phyloP scores from a whole-genome alignment of 2,329 filamentous ascomycete genomes.

The Clonostachys rosea region DNA sequence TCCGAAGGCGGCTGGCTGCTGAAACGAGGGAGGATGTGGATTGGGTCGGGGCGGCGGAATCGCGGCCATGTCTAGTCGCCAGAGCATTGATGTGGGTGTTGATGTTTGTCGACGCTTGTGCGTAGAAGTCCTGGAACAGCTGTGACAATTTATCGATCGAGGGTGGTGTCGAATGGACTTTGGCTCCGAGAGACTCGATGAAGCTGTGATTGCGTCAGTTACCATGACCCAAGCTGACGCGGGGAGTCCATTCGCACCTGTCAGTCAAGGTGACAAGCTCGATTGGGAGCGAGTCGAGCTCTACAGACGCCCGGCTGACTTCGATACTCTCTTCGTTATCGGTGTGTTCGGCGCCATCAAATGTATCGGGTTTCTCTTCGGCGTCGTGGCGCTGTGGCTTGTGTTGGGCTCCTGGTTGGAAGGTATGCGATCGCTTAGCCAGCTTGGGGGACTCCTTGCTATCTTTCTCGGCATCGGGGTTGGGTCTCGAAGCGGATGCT shows the following conservation, averaged over 20 bases:
- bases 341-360: constrained; percentile 37
- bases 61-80: constrained; percentile 68
- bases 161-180: constrained; percentile 78
- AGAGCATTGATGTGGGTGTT: constrained; percentile 81
- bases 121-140: constrained; percentile 95
- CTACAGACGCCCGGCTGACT: constrained; percentile 51
- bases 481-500: constrained; percentile 19
- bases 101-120: constrained; percentile 74
- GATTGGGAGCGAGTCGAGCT: constrained; percentile 86
- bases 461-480: constrained; percentile 15
- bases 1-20: constrained; percentile 49
- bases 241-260: constrained; percentile 48
- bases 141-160: constrained; percentile 76
- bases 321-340: constrained; percentile 34
- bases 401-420: constrained; percentile 30
- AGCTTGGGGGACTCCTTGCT: constrained; percentile 19
- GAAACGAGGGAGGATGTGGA: constrained; percentile 51
- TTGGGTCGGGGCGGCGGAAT: constrained; percentile 47
- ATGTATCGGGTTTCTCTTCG: constrained; percentile 34
- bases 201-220: constrained; percentile 52
- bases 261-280: constrained; percentile 89
- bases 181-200: constrained; percentile 82
- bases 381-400: constrained; percentile 8
- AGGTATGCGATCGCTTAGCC: constrained; percentile 40
- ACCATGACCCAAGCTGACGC: not conserved